Conservation (phyloP, 345 rosid species). For the Ceriops zippeliana region DNA sequence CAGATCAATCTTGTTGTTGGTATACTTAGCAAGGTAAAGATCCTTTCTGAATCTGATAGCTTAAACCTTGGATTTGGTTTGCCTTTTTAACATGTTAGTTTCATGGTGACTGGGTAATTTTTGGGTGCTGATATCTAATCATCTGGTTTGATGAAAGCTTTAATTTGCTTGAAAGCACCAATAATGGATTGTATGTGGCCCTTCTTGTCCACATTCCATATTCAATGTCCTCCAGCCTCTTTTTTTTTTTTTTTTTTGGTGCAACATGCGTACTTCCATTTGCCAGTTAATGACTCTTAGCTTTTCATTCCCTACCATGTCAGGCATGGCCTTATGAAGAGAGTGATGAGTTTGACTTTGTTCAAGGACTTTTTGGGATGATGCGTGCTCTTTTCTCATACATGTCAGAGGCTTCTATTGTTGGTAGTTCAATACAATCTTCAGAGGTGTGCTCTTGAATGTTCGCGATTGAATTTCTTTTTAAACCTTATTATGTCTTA, state of each 20-base stretch:
- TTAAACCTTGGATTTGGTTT: not conserved
- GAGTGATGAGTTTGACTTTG: constrained; percentile 71
- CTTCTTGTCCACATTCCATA: not conserved
- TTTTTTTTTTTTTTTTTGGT: not conserved
- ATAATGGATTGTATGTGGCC: not conserved
- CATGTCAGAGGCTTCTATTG: constrained; percentile 29
- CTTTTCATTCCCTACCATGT: not conserved
- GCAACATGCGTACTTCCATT: not conserved
- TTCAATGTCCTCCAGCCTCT: not conserved
- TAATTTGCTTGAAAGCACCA: not conserved
- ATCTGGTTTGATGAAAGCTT: not conserved
- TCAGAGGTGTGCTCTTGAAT: constrained; percentile 38
- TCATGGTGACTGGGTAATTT: not conserved
- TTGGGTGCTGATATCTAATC: constrained; percentile 5
- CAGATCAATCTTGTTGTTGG: constrained; percentile 90
- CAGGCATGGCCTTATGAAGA: constrained; percentile 98
- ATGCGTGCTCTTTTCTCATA: constrained; percentile 61
- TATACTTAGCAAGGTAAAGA: constrained; percentile 71
- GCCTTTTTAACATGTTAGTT: not conserved
- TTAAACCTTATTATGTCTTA: not conserved
- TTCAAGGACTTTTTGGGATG: constrained; percentile 83
- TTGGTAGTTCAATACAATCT: constrained; percentile 35
- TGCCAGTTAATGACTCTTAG: not conserved
- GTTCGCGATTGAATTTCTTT: not conserved
- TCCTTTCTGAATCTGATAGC: not conserved